Percentiles rank a stretch among this genome's conserved stretches.
Evolutionary conservation across 306 rosid species (phyloP).

Genomic region (Castanea crenata): DNA sequence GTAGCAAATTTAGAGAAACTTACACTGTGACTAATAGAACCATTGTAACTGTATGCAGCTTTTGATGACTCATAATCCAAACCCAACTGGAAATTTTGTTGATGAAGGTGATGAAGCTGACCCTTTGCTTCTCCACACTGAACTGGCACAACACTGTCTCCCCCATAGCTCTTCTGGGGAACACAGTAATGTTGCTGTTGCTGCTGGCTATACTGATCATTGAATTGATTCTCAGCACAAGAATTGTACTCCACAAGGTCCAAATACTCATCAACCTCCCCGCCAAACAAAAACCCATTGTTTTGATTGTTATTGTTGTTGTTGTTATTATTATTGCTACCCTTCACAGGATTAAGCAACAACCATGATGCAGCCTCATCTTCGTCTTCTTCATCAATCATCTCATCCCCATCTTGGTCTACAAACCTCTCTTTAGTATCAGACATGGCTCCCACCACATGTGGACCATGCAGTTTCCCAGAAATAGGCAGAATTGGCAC

Average conservation of each 20-base stretch:
- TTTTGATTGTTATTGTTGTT: constrained; percentile 27
- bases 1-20: background rate
- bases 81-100: constrained; percentile 56
- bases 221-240: constrained; percentile 34
- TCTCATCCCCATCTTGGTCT: constrained; percentile 47
- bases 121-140: constrained; percentile 34
- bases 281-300: constrained; percentile 55
- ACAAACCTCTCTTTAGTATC: constrained; percentile 22
- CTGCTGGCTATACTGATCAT: constrained; percentile 21
- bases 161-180: constrained; percentile 41
- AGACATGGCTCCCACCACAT: background rate
- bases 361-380: constrained; percentile 89
- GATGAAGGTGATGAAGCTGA: constrained; percentile 35
- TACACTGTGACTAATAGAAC: constrained; percentile 66
- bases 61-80: constrained; percentile 65
- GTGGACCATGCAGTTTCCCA: constrained; percentile 37
- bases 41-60: constrained; percentile 51
- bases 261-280: constrained; percentile 86
- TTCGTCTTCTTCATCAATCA: constrained; percentile 52
- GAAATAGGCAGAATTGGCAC: constrained; percentile 65
- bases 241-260: constrained; percentile 76
- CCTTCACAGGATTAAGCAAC: constrained; percentile 60
- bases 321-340: background rate
- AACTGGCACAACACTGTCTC: constrained; percentile 85
- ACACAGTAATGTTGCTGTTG: constrained; percentile 33